Base-by-base conservation (phyloP, 495 filamentous ascomycete species). In the Pseudomonodictys pantanalensis region DNA sequence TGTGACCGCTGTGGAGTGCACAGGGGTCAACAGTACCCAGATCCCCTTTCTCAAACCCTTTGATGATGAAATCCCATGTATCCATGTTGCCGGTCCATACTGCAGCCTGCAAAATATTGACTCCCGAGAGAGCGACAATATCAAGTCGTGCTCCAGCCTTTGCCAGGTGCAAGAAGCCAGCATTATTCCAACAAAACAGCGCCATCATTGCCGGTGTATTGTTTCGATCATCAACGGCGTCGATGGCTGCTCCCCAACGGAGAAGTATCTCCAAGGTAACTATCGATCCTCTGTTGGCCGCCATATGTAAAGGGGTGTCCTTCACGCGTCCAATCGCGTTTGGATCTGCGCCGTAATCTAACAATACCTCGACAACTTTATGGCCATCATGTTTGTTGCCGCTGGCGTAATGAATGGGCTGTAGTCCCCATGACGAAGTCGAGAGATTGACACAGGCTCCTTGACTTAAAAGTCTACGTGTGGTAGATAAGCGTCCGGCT, bases 351-450 rank as follows among this genome's bases (percentile, higher is more conserved):
- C 6, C 33, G 15, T 9, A 7, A 20, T 10, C 20, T 12, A 33
- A 20, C 5, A 22, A 12, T 24, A 5, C 29, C 33, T 38, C 23
- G 5, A 35, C 26, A 17, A 52, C 29, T 11, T 10, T n/a, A 11
- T 10, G 11, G 7, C 49, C 49, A 38, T 54, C 4, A 4, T 41
- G 7, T 6, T 25, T 10, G 32, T 54, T 28, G 17, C 20, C 32
- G 32, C 51, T 25, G 3, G 51, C 51, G 17, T 54, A 17, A 28
- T 54, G 32, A 54, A 44, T 42, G 8, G 32, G 12, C n/a, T 28
- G 51, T 5, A 24, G 17, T n/a, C 53, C n/a, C 41, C 42, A 47
- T 39, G 10, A 20, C n/a, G 12, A n/a, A 48, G 53, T 7, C 46
- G 42, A 7, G 7, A 3, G 9, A 20, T 26, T 18, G 25, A 56